These are phyloP conservation scores for Tulasnella sp. DNA, from an alignment of 768 basidiomycete species.

Conservation along the genomic window DNA sequence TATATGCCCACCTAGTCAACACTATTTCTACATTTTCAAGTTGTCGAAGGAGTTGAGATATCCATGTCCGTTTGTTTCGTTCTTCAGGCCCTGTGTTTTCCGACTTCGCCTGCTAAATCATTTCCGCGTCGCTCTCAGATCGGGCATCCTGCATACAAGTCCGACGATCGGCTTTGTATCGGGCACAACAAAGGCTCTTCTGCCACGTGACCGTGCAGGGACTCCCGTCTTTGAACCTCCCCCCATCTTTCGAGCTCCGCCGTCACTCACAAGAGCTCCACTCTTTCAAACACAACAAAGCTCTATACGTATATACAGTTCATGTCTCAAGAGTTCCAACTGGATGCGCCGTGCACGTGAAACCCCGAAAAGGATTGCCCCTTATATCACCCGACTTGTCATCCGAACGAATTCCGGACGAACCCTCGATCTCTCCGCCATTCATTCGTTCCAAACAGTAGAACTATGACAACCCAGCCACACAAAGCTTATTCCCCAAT, in stretches of 20 bases:
- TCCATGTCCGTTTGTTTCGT: neutral
- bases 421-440: neutral
- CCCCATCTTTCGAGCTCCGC: neutral
- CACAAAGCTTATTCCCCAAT: neutral
- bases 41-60: too few species aligned
- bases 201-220: neutral
- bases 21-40: too few species aligned
- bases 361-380: neutral
- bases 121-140: neutral
- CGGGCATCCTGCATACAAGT: neutral
- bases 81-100: neutral
- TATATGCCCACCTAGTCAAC: neutral
- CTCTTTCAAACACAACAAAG: neutral
- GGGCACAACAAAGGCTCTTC: neutral
- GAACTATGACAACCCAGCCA: neutral
- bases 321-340: neutral
- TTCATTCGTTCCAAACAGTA: too few species aligned
- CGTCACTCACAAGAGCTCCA: neutral
- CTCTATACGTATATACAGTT: too few species aligned
- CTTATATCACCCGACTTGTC: neutral
- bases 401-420: neutral
- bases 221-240: neutral
- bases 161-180: neutral
- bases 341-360: neutral
- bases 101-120: neutral